Conservation (phyloP, 75 land plant species). For the Picea glauca region DNA sequence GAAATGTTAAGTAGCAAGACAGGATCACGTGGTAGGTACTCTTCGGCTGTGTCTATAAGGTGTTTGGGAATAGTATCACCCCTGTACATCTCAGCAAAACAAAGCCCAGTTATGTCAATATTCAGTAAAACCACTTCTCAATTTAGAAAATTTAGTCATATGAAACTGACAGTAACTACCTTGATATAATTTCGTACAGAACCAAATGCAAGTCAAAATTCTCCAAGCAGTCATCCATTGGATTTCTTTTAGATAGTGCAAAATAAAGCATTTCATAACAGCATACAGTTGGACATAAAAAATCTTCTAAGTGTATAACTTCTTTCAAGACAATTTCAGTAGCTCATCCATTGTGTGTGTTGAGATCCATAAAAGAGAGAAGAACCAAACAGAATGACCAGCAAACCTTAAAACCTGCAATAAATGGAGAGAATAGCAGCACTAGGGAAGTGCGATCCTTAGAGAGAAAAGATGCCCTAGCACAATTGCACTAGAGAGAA, state of each 20-base stretch:
- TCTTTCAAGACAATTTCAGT: neutral
- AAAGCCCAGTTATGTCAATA: neutral
- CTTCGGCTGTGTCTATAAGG: constrained; percentile 66
- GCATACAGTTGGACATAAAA: neutral
- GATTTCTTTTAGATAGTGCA: neutral
- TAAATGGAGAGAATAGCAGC: too few species aligned
- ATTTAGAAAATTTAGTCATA: neutral
- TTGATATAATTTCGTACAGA: neutral
- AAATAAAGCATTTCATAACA: neutral
- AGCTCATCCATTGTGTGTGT: neutral
- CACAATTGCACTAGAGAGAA: too few species aligned
- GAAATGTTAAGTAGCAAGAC: constrained; percentile 26
- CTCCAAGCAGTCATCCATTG: neutral
- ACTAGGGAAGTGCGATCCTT: too few species aligned
- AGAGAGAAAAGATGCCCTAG: too few species aligned
- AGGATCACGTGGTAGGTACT: constrained; percentile 76
- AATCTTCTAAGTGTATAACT: neutral
- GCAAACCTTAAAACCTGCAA: too few species aligned
- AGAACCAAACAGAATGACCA: too few species aligned
- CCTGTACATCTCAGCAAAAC: constrained; percentile 30
- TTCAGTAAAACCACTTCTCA: neutral
- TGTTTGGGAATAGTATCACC: constrained; percentile 61
- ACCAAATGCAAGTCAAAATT: neutral
- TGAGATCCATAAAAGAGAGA: too few species aligned
- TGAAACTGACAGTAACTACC: neutral